Evolutionary conservation across 257 asterid species (phyloP).

Genomic region (Scutellaria galericulata): DNA sequence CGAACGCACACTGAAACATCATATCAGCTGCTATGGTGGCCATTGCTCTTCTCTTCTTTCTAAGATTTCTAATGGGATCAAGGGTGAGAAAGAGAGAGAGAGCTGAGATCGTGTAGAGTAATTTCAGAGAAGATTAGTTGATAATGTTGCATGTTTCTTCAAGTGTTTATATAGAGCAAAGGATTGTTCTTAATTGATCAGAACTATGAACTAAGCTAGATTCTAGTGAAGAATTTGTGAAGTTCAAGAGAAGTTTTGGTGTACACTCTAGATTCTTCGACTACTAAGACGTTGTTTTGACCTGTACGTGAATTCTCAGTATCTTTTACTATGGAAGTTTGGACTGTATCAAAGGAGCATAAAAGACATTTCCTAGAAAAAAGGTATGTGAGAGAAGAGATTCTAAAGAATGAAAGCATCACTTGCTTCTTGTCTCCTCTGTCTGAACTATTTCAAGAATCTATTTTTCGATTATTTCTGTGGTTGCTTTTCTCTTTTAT

Average conservation of each 20-base stretch:
- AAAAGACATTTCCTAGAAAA: too few species aligned
- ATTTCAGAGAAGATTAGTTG: conserved; percentile 15
- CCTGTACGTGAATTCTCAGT: background rate
- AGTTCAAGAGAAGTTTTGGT: background rate
- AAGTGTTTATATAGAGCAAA: conserved; percentile 36
- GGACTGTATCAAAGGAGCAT: background rate
- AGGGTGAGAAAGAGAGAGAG: background rate
- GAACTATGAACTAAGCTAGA: background rate
- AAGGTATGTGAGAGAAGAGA: too few species aligned
- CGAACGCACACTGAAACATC: conserved; percentile 36
- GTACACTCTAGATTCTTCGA: too few species aligned
- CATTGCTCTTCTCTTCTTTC: conserved; percentile 27
- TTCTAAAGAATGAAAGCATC: conserved; percentile 14
- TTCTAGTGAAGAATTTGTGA: background rate
- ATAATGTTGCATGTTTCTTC: background rate
- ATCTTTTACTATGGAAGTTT: background rate
- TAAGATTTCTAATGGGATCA: background rate
- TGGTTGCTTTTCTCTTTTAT: too few species aligned
- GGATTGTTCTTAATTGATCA: background rate
- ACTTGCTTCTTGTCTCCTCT: background rate
- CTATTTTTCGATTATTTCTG: background rate
- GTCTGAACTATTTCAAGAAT: background rate
- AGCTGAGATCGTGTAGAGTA: background rate
- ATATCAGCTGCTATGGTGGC: conserved; percentile 40
- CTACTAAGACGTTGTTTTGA: background rate